Percentiles rank a stretch among this genome's conserved stretches.
These are phyloP conservation scores for Aspergillus candidus DNA, from an alignment of 2,329 filamentous ascomycete species.

Conservation along the genomic window DNA sequence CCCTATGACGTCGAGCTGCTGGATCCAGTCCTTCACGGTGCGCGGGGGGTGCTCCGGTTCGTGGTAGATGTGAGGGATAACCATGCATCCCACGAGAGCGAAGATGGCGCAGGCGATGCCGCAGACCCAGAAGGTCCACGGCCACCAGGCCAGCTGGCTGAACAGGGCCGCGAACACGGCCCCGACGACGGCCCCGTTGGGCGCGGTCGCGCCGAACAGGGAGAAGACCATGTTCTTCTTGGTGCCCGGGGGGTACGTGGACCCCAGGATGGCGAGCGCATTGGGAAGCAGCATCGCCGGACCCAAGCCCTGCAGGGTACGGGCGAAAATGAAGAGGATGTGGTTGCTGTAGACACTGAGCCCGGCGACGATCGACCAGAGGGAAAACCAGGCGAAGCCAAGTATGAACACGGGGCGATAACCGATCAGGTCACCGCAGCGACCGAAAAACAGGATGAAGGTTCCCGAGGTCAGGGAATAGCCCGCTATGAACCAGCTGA, in stretches of 20 bases:
- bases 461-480: slow-evolving; percentile 46
- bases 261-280: slow-evolving; percentile 56
- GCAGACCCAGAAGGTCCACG: slow-evolving; percentile 47
- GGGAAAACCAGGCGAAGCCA: slow-evolving; percentile 31
- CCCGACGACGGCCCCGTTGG: slow-evolving; percentile 41
- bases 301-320: slow-evolving; percentile 52
- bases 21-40: neutral
- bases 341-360: slow-evolving; percentile 35
- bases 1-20: slow-evolving; percentile 37
- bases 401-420: slow-evolving; percentile 32
- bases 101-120: slow-evolving; percentile 31
- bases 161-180: slow-evolving; percentile 38
- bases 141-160: slow-evolving; percentile 45
- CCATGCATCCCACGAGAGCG: slow-evolving; percentile 31
- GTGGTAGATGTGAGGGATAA: slow-evolving; percentile 18
- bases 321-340: slow-evolving; percentile 47
- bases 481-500: slow-evolving; percentile 54
- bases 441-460: slow-evolving; percentile 35
- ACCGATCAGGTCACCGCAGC: slow-evolving; percentile 34
- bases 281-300: slow-evolving; percentile 60
- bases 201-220: slow-evolving; percentile 46
- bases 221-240: slow-evolving; percentile 57
- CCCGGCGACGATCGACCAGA: slow-evolving; percentile 34
- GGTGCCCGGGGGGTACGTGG: slow-evolving; percentile 50
- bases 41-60: neutral